These are phyloP conservation scores for Aegilops sharonensis DNA, from an alignment of 176 grass and related monocot genomes.

Conservation along the genomic window DNA sequence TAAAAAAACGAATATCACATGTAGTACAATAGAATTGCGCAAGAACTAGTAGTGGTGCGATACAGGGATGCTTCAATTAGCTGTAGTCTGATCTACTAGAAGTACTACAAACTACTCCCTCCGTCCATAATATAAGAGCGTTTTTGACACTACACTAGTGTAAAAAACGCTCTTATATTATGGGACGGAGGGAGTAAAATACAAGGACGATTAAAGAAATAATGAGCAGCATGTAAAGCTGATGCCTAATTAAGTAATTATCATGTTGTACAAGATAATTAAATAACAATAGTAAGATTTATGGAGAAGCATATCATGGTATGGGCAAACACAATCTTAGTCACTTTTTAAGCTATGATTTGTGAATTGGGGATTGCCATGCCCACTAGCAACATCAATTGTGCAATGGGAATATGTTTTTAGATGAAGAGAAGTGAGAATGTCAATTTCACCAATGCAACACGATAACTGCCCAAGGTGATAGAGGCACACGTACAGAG, in stretches of 20 bases:
- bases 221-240: not conserved
- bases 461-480: not conserved
- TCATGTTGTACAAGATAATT: not conserved
- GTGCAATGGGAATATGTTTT: not conserved
- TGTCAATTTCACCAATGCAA: slow-evolving; percentile 9
- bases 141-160: too few species aligned
- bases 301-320: not conserved
- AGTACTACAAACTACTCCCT: not conserved
- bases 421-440: not conserved
- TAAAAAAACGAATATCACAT: not conserved
- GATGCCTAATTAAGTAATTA: not conserved
- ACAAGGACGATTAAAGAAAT: not conserved
- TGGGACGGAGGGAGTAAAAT: not conserved
- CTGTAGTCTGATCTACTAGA: not conserved
- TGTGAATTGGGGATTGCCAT: not conserved
- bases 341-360: not conserved
- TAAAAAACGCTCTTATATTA: too few species aligned
- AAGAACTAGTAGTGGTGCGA: not conserved
- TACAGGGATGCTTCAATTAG: not conserved
- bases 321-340: not conserved
- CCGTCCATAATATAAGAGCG: too few species aligned
- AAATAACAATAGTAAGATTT: not conserved
- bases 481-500: not conserved
- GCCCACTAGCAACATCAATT: not conserved
- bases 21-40: not conserved